A percentile compares a stretch with the other conserved stretches of the same genome.
phyloP scores from a whole-genome alignment of 257 asterid genomes.

The Dorcoceras hygrometricum region DNA sequence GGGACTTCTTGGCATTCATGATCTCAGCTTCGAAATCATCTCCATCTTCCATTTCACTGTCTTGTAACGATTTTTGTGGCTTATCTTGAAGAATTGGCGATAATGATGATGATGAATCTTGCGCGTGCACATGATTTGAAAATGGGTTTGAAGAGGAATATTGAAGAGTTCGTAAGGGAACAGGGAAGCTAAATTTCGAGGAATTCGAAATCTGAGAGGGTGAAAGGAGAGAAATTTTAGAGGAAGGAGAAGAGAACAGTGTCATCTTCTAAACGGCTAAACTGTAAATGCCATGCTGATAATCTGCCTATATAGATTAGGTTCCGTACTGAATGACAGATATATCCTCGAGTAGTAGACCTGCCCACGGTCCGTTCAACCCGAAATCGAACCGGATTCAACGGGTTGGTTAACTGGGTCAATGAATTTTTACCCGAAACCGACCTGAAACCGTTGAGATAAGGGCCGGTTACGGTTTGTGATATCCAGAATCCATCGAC shows the following conservation, averaged over 20 bases:
- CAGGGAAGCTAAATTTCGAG: slow-evolving; percentile 38
- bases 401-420: too few relatives aligned
- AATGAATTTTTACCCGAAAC: too few relatives aligned
- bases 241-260: slow-evolving; percentile 51
- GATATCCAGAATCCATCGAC: too few relatives aligned
- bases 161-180: slow-evolving; percentile 40
- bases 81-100: slow-evolving; percentile 61
- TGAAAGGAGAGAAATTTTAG: slow-evolving; percentile 54
- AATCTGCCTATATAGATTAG: slow-evolving; percentile 8
- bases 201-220: slow-evolving; percentile 44
- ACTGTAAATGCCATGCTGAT: slow-evolving; percentile 12
- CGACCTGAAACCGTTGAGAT: too few relatives aligned
- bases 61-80: slow-evolving; percentile 30
- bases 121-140: slow-evolving; percentile 40
- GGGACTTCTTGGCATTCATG: slow-evolving; percentile 58
- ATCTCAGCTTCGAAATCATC: slow-evolving; percentile 55
- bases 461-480: too few relatives aligned
- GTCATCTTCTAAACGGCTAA: slow-evolving; percentile 43
- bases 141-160: slow-evolving; percentile 32
- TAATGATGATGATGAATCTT: slow-evolving; percentile 48
- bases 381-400: too few relatives aligned
- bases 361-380: too few relatives aligned
- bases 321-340: slow-evolving; percentile 23
- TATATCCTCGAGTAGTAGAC: slow-evolving; percentile 22
- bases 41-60: slow-evolving; percentile 31